Conservation (phyloP, 2,329 filamentous ascomycete species). For the Drechslera avenae region DNA sequence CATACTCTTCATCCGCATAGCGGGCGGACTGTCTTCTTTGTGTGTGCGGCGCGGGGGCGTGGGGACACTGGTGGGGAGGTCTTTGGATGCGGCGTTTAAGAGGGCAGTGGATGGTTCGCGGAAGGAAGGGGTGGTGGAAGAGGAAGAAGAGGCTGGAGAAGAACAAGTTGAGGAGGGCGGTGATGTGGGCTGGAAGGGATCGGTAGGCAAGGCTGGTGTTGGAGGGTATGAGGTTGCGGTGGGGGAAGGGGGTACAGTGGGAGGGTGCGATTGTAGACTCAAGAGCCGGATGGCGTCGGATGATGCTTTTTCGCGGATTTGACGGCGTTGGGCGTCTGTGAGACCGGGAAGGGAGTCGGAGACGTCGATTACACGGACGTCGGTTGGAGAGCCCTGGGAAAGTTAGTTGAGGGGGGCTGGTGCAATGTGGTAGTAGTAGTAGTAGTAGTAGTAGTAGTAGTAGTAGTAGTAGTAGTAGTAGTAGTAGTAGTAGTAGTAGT, state of each 20-base stretch:
- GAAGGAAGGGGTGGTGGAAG: slow-evolving; percentile 22
- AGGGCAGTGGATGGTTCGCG: slow-evolving; percentile 28
- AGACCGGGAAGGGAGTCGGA: slow-evolving; percentile 36
- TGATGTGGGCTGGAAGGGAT: neutral
- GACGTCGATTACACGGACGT: slow-evolving; percentile 39
- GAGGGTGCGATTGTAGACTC: slow-evolving; percentile 24
- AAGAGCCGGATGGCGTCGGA: slow-evolving; percentile 35
- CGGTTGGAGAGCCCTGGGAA: slow-evolving; percentile 35
- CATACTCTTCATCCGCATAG: slow-evolving; percentile 34
- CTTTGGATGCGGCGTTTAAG: slow-evolving; percentile 34
- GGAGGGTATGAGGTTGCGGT: slow-evolving; percentile 17
- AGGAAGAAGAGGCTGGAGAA: slow-evolving; percentile 16
- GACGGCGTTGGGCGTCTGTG: slow-evolving; percentile 32
- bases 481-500: too few species aligned
- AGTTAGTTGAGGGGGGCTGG: neutral
- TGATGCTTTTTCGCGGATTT: slow-evolving; percentile 40
- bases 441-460: too few species aligned
- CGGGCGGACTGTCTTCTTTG: slow-evolving; percentile 22
- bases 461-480: too few species aligned
- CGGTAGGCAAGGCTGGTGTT: slow-evolving; percentile 4
- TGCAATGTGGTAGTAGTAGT: too few species aligned
- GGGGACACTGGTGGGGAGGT: neutral
- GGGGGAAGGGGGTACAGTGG: slow-evolving; percentile 19
- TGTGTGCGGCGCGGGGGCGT: slow-evolving; percentile 27
- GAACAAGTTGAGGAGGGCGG: neutral